Conservation (phyloP, 1,284 basidiomycete genomes). For the Limonomyces culmigenus region DNA sequence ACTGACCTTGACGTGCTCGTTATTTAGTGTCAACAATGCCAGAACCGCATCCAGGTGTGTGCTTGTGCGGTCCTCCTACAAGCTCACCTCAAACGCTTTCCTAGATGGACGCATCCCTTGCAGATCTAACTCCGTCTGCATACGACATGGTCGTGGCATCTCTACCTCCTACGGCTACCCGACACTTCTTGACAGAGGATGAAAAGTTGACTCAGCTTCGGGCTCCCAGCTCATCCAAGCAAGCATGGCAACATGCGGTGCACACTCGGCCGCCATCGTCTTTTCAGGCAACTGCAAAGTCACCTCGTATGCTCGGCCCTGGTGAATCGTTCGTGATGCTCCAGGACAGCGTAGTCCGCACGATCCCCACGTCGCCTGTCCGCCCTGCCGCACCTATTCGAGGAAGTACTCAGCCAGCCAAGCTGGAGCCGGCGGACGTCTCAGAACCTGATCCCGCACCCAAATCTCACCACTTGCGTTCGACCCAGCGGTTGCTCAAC, state of each 20-base stretch:
- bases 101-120: slow-evolving; percentile 71
- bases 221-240: slow-evolving; percentile 35
- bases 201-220: slow-evolving; percentile 36
- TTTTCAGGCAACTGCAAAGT: slow-evolving; percentile 28
- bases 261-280: slow-evolving; percentile 16
- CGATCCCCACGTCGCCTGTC: slow-evolving; percentile 31
- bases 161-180: slow-evolving; percentile 35
- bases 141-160: slow-evolving; percentile 73
- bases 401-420: slow-evolving; percentile 12
- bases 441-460: slow-evolving; percentile 46
- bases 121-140: slow-evolving; percentile 69
- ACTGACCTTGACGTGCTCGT: too few relatives aligned
- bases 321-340: slow-evolving; percentile 83
- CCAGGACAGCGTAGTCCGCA: slow-evolving; percentile 62
- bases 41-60: slow-evolving; percentile 65
- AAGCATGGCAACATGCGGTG: slow-evolving; percentile 38
- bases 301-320: slow-evolving; percentile 35
- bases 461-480: slow-evolving; percentile 64
- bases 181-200: slow-evolving; percentile 23
- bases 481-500: slow-evolving; percentile 60
- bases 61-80: slow-evolving; percentile 1
- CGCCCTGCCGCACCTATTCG: slow-evolving; percentile 13
- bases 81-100: slow-evolving; percentile 10
- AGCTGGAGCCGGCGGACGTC: slow-evolving; percentile 17
- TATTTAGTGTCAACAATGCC: slow-evolving; percentile 62